These are phyloP conservation scores for Fusarium anthophilum DNA, from an alignment of 2,329 filamentous ascomycete genomes.

Conservation along the genomic window DNA sequence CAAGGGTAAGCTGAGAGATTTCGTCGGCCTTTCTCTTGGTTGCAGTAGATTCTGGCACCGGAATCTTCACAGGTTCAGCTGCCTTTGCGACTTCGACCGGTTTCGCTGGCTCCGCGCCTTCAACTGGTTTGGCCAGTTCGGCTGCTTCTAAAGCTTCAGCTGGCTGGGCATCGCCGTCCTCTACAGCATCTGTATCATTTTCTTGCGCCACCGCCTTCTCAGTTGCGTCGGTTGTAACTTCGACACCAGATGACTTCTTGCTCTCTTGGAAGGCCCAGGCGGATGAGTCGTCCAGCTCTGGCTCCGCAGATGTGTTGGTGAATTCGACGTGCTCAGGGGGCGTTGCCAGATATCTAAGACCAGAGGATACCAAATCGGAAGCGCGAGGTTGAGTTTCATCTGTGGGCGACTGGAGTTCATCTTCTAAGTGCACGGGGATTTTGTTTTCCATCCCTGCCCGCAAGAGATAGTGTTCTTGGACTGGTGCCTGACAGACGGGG, in stretches of 20 bases:
- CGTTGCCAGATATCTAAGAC: conserved; percentile 46
- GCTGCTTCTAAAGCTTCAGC: neutral
- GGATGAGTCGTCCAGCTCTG: conserved; percentile 42
- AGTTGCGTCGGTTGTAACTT: neutral
- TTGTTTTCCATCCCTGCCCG: neutral
- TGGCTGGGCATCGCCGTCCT: neutral
- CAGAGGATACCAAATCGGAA: conserved; percentile 43
- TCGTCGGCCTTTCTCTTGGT: conserved; percentile 39
- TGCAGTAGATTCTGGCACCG: neutral
- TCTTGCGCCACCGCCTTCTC: neutral
- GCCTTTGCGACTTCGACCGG: neutral
- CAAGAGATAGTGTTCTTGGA: neutral
- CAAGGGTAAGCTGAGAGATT: conserved; percentile 37
- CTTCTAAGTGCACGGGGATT: neutral
- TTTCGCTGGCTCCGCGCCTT: neutral
- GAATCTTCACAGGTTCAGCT: neutral
- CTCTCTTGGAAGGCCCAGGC: conserved; percentile 45
- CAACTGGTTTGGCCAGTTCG: neutral
- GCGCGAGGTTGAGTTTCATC: neutral
- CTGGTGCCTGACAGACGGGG: neutral
- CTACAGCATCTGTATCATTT: neutral
- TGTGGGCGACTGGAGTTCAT: neutral
- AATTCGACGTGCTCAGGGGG: conserved; percentile 4
- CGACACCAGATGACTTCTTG: conserved; percentile 30
- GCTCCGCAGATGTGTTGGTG: neutral